A percentile compares a stretch with the other conserved stretches of the same genome.
Conservation (phyloP, 345 rosid species). For the Rubroshorea leprosula region DNA sequence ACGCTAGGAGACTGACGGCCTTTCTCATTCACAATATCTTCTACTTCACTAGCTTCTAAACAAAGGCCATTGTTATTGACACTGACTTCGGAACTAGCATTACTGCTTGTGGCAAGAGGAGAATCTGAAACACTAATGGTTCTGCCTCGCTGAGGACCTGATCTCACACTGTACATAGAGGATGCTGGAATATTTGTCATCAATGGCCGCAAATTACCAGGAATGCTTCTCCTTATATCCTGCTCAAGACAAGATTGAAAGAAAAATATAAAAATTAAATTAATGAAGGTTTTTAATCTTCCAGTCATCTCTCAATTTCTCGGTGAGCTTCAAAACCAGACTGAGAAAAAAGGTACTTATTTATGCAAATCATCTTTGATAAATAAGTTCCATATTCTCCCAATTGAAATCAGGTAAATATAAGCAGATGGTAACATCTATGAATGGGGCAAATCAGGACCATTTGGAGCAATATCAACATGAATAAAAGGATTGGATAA, state of each 20-base stretch:
- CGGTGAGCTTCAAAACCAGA: not conserved
- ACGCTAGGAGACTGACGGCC: slow-evolving; percentile 53
- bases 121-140: slow-evolving; percentile 77
- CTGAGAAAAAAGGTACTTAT: not conserved
- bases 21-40: slow-evolving; percentile 59
- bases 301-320: not conserved
- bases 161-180: slow-evolving; percentile 93
- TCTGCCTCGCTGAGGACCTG: slow-evolving; percentile 65
- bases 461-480: slow-evolving; percentile 1
- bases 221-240: slow-evolving; percentile 92
- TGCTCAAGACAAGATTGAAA: slow-evolving; percentile 28
- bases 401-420: not conserved
- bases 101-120: slow-evolving; percentile 95
- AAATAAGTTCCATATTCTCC: no score
- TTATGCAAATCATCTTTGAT: not conserved
- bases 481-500: not conserved
- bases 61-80: slow-evolving; percentile 64
- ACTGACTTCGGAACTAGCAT: slow-evolving; percentile 93
- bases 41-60: slow-evolving; percentile 53
- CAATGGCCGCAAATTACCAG: slow-evolving; percentile 77
- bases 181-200: slow-evolving; percentile 98
- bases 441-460: not conserved
- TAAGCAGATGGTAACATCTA: not conserved
- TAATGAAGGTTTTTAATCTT: not conserved
- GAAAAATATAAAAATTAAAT: slow-evolving; percentile 3